A percentile compares a stretch with the other conserved stretches of the same genome.
Conservation (phyloP, 2,329 filamentous ascomycete genomes). For the Teratosphaeria viscida region DNA sequence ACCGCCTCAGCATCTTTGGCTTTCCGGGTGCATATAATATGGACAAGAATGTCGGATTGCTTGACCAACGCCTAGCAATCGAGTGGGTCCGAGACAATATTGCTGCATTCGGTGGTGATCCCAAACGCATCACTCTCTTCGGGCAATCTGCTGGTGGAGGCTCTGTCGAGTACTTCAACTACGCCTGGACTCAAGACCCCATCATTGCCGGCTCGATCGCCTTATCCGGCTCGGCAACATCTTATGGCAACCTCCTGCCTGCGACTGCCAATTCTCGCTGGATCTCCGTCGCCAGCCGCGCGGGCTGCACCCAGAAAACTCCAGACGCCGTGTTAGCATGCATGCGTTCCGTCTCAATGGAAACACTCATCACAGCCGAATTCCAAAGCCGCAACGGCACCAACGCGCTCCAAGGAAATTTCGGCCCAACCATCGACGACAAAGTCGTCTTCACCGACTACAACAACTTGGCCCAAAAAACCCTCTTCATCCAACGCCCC, state of each 20-base stretch:
- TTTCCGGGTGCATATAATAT: conserved; percentile 51
- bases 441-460: conserved; percentile 13
- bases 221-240: conserved; percentile 5
- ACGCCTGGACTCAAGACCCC: conserved; percentile 9
- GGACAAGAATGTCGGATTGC: conserved; percentile 37
- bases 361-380: not conserved
- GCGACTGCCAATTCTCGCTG: not conserved
- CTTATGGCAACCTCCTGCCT: conserved; percentile 3
- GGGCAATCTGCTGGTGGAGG: conserved; percentile 29
- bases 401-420: conserved; percentile 3
- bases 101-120: conserved; percentile 49
- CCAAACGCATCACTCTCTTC: conserved; percentile 20
- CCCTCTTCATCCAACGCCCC: conserved; percentile 30
- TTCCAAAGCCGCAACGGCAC: not conserved
- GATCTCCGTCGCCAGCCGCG: conserved; percentile 1
- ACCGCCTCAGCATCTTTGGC: conserved; percentile 57
- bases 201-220: conserved; percentile 8
- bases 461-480: conserved; percentile 1
- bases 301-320: not conserved
- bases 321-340: conserved; percentile 2
- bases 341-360: conserved; percentile 6
- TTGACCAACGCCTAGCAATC: conserved; percentile 34
- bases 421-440: conserved; percentile 14
- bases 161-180: not conserved
- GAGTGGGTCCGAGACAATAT: conserved; percentile 44